Evolutionary conservation across 1,284 basidiomycete genomes (phyloP), one percentile per base, ranked within the genome.

Genomic region (Sanghuangporus baumii): DNA sequence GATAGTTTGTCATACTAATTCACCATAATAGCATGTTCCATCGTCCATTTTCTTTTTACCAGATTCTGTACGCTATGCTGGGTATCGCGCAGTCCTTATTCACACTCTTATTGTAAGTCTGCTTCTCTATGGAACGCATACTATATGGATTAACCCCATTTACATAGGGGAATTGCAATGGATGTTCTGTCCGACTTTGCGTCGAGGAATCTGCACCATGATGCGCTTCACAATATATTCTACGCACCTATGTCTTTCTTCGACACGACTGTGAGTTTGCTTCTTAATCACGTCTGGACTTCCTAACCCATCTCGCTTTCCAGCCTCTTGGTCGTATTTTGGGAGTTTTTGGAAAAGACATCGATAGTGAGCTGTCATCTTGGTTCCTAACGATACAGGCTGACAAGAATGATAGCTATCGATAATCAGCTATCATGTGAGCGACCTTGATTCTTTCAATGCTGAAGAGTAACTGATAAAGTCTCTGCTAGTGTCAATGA

Each of bases 191-290:
- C 83, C 0, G 82, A 78, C 71, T 78, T 77, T 55, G 86, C 84
- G 0, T 87, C 86, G 1, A 77, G 79, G 64, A 85, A 84, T 66
- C 71, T 89, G 6, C 86, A 88, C 69, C 76, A 81, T 58, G 69
- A 76, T 46, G 79, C 85, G 0, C 74, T 88, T 9, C 73, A 72
- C 20, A 82, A 84, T 60, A 80, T 89, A 40, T 84, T 88, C 70
- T 82, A 84, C 69, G 84, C 85, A 0, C 86, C 86, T 0, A 89
- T 89, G 84, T 80, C 81, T 0, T 86, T 88, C 70, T 89, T 88
- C 66, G 87, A 89, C 70, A 83, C 84, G 0, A 86, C 85, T 16
- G 85, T 86, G 57, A 68, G 78, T 66, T 2, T 6, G 55, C 14
- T 16, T 8, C 58, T 59, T 41, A 36, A 23, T 37, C 40, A 23